phyloP scores from a whole-genome alignment of 164 flowering plant species.

The Malania oleifera region DNA sequence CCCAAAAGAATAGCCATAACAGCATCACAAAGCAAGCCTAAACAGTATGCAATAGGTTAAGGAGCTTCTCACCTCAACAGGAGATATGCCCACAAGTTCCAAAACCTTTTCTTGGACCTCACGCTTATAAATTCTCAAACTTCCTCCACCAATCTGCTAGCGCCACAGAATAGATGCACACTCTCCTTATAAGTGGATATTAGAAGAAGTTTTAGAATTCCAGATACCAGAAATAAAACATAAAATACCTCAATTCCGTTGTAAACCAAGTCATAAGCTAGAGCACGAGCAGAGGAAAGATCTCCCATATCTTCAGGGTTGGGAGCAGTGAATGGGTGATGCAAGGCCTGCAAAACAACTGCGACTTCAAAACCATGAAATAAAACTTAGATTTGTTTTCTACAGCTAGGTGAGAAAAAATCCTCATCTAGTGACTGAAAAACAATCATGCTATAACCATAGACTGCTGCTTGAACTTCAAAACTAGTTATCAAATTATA shows the following conservation, averaged over 20 bases:
- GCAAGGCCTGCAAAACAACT: conserved; percentile 62
- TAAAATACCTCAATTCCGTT: conserved; percentile 87
- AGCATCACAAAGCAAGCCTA: not conserved
- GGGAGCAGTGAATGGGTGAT: conserved; percentile 98
- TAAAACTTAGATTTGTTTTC: too few relatives aligned
- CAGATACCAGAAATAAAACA: not conserved
- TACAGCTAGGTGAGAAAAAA: too few relatives aligned
- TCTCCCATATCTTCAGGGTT: conserved; percentile 78
- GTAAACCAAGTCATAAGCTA: conserved; percentile 99
- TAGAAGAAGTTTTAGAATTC: conserved; percentile 1
- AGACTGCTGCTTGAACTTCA: too few relatives aligned
- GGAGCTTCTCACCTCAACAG: conserved; percentile 49
- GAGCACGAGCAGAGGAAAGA: conserved; percentile 87
- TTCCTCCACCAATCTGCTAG: conserved; percentile 93
- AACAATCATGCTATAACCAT: too few relatives aligned
- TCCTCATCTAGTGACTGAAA: too few relatives aligned
- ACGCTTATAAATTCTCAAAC: conserved; percentile 86
- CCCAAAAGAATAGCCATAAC: not conserved
- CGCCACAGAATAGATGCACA: conserved; percentile 2
- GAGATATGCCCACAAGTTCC: conserved; percentile 76
- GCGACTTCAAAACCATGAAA: not conserved
- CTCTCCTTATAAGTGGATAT: not conserved
- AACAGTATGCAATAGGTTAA: not conserved
- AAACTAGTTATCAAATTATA: too few relatives aligned
- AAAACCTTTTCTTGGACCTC: conserved; percentile 85